phyloP scores from a whole-genome alignment of 345 rosid genomes.

The Ceriops decandra region DNA sequence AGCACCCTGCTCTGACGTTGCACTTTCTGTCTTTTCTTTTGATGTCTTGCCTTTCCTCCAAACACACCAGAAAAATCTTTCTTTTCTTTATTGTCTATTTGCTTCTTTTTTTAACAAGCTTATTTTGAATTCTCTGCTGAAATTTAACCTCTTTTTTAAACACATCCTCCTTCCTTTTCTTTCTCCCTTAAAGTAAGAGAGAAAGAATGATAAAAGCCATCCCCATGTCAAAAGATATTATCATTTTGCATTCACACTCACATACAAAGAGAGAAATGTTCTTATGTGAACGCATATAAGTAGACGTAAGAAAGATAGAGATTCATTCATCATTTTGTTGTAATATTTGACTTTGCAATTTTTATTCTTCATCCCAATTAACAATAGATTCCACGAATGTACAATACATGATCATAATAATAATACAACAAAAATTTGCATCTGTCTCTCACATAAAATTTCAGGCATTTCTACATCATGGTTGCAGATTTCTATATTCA shows the following conservation, averaged over 20 bases:
- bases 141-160: constrained; percentile 4
- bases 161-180: constrained; percentile 14
- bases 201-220: constrained; percentile 1
- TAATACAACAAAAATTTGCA: no score
- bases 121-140: background rate
- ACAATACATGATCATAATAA: no score
- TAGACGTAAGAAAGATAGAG: no score
- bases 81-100: constrained; percentile 34
- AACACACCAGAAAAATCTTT: constrained; percentile 25
- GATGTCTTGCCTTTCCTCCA: constrained; percentile 30
- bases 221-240: constrained; percentile 9
- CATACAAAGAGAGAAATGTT: background rate
- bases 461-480: constrained; percentile 8
- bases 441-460: no score
- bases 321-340: no score
- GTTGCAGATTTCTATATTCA: constrained; percentile 33
- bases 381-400: no score
- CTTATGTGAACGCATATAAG: no score
- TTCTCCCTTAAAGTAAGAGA: constrained; percentile 26
- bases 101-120: constrained; percentile 11
- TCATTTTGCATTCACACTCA: constrained; percentile 5
- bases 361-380: no score
- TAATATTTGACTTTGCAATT: no score
- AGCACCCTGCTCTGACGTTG: constrained; percentile 53
- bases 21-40: constrained; percentile 76